Conservation (phyloP, 1,284 basidiomycete species). For the Tausonia pullulans region DNA sequence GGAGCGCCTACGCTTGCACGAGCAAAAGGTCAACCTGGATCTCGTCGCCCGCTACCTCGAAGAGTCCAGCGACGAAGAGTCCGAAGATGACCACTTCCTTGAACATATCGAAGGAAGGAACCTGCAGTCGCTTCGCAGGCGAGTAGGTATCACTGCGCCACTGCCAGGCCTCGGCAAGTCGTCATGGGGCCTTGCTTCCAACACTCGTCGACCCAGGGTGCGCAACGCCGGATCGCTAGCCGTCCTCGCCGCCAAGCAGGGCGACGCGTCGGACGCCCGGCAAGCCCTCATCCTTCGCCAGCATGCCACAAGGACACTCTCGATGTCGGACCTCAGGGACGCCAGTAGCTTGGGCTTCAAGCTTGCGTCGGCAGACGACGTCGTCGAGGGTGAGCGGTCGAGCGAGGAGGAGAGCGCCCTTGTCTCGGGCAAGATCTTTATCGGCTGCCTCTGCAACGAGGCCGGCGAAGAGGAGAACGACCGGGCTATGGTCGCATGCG, state of each 20-base stretch:
- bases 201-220: neutral
- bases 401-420: neutral
- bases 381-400: slow-evolving; percentile 33
- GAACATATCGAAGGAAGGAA: too few species aligned
- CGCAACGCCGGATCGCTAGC: neutral
- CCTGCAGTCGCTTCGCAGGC: too few species aligned
- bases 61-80: slow-evolving; percentile 28
- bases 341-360: slow-evolving; percentile 26
- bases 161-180: neutral
- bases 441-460: slow-evolving; percentile 13
- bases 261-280: slow-evolving; percentile 15
- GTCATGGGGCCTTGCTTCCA: neutral
- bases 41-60: slow-evolving; percentile 19
- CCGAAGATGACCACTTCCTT: too few species aligned
- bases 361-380: slow-evolving; percentile 39
- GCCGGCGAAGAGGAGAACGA: slow-evolving; percentile 25
- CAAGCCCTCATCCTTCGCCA: slow-evolving; percentile 13
- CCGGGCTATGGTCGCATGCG: slow-evolving; percentile 31
- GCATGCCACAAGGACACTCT: slow-evolving; percentile 3
- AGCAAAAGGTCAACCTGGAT: slow-evolving; percentile 5
- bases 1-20: slow-evolving; percentile 14
- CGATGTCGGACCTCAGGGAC: slow-evolving; percentile 1
- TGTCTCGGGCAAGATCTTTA: slow-evolving; percentile 9
- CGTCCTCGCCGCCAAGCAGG: neutral
- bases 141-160: too few species aligned